Evolutionary conservation across 164 flowering plant genomes (phyloP).

Genomic region (Magnolia sinica): DNA sequence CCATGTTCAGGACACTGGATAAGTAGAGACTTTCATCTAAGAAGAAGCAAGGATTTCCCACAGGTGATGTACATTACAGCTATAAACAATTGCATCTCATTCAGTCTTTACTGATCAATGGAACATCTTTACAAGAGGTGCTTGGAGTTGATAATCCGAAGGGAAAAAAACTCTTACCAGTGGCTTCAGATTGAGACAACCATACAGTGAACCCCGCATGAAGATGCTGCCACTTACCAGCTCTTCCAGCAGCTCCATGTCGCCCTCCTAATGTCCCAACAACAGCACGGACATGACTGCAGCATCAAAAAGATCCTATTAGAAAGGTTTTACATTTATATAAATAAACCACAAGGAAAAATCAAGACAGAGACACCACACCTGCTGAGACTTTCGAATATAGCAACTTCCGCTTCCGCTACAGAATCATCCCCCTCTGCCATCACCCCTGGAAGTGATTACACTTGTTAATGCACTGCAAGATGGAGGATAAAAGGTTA

Average conservation of each 20-base stretch:
- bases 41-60: too few relatives aligned
- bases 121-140: too few relatives aligned
- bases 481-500: constrained; percentile 19
- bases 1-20: too few relatives aligned
- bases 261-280: constrained; percentile 85
- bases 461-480: constrained; percentile 38
- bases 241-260: constrained; percentile 74
- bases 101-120: too few relatives aligned
- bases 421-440: constrained; percentile 74
- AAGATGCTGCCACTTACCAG: constrained; percentile 81
- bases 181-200: constrained; percentile 74
- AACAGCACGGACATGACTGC: constrained; percentile 83
- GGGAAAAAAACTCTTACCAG: constrained; percentile 37
- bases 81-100: too few relatives aligned
- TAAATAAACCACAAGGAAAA: neutral
- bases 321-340: neutral
- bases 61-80: too few relatives aligned
- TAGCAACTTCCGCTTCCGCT: constrained; percentile 64
- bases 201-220: constrained; percentile 89
- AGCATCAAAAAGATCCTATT: constrained; percentile 11
- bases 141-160: too few relatives aligned
- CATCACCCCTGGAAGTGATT: constrained; percentile 65
- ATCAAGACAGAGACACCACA: constrained; percentile 16
- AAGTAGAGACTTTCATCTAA: too few relatives aligned
- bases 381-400: constrained; percentile 90